phyloP scores from a whole-genome alignment of 2,329 filamentous ascomycete genomes.

The Aspergillus viridinutans region DNA sequence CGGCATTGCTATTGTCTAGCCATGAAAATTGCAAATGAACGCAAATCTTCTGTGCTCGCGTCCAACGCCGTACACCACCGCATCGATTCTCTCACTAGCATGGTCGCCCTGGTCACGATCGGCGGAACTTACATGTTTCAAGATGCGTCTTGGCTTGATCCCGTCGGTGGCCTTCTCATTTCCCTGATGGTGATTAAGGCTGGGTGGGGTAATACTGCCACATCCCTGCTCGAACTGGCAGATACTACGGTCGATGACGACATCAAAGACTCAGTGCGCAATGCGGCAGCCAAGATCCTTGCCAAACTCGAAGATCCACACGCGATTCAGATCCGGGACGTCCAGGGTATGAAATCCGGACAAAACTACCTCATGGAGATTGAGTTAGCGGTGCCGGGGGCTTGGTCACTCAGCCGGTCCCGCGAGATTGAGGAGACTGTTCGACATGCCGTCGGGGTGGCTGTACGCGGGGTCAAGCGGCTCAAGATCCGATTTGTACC shows the following conservation, averaged over 20 bases:
- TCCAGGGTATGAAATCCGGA: slow-evolving; percentile 89
- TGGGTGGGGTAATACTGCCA: slow-evolving; percentile 77
- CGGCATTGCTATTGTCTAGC: slow-evolving; percentile 48
- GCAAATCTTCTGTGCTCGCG: slow-evolving; percentile 91
- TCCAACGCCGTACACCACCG: slow-evolving; percentile 97
- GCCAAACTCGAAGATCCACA: slow-evolving; percentile 50
- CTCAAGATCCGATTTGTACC: slow-evolving; percentile 81
- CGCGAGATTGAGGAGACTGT: slow-evolving; percentile 67
- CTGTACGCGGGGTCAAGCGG: slow-evolving; percentile 77
- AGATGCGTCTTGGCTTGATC: slow-evolving; percentile 88
- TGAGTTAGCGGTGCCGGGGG: slow-evolving; percentile 72
- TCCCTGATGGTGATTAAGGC: slow-evolving; percentile 90
- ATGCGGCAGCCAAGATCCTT: slow-evolving; percentile 60
- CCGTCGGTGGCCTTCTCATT: slow-evolving; percentile 87
- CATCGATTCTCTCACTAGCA: slow-evolving; percentile 89
- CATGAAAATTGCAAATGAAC: slow-evolving; percentile 91
- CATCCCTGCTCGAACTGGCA: slow-evolving; percentile 81
- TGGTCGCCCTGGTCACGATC: slow-evolving; percentile 87
- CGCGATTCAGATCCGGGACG: slow-evolving; percentile 66
- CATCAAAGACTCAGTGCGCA: slow-evolving; percentile 66
- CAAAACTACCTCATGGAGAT: slow-evolving; percentile 94
- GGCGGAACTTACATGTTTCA: slow-evolving; percentile 81
- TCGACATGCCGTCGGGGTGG: slow-evolving; percentile 66
- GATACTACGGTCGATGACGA: slow-evolving; percentile 86
- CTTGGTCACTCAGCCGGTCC: slow-evolving; percentile 70